Base-by-base conservation (phyloP, 768 basidiomycete genomes). In the Podaxis sp. region DNA sequence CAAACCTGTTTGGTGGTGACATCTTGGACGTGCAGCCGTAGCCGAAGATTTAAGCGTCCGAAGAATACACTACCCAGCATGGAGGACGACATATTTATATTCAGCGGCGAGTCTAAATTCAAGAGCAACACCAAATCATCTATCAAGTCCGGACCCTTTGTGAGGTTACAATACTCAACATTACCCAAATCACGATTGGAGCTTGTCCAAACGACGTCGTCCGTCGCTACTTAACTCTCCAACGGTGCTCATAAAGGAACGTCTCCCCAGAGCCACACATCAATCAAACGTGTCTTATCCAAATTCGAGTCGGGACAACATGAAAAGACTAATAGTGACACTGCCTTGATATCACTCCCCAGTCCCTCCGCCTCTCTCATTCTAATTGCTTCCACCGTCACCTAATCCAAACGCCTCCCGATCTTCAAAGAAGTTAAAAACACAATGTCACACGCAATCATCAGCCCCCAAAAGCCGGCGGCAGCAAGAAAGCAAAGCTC, bases 381-480 rank as follows among this genome's bases (percentile, higher is more conserved):
- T 88, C 6, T 89, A 89, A 17, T 89, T 90, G 17, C 90, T 90
- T 17, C 85, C 87, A 17, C 80, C 81, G 2, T 74, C 74, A 24
- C 69, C 74, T 38, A 64, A 70, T 38, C 69, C 67, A 24, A 60
- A 67, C 5, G 63, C 68, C 25, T 66, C 65, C 24, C 64, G 64
- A 50, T 66, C 64, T 55, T 64, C 70, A 57, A 60, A 53, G 40
- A 72, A 70, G 67, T 69, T 63, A 7, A 72, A 76, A 69, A 67
- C 69, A 73, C 25, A 84, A 80, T 67, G 75, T 41, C 61, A 24
- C 36, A 22, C 61, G 54, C 47, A 56, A 38, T 19, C 36, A 27
- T 51, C 59, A 60, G 25, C 59, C 61, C 19, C 33, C 72, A 40
- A 82, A 77, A 63, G 71, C 70, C 11, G 80, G 74, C 58, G 60